Base-by-base conservation (phyloP, 495 filamentous ascomycete genomes). In the Podospora tetraspora region DNA sequence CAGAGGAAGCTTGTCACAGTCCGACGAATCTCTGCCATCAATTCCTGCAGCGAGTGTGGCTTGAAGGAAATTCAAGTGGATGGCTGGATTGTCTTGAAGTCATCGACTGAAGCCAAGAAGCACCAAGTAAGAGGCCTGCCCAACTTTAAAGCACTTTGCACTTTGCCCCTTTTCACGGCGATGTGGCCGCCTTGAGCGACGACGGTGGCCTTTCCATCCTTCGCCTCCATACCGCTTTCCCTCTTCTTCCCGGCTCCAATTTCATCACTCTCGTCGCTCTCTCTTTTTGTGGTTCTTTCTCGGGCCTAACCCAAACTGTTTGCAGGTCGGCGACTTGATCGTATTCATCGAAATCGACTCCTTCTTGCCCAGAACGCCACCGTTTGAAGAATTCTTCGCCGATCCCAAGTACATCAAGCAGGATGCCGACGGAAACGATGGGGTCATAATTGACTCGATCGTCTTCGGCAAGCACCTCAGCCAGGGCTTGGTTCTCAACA, bases 271-370 rank as follows among this genome's bases (percentile, higher is more conserved):
- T 43, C 12, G 3, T 13, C 32, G 10, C 34, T 52, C 5, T n/a
- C 37, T 25, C 16, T 7, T n/a, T n/a, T n/a, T 19, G 5, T 5
- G n/a, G 4, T 8, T 19, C 43, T 9, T 8, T n/a, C 43, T n/a
- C 19, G 43, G 43, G 43, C 2, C 43, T 52, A 52, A 52, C 43
- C 16, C 6, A 52, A 52, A 6, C 19, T 19, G 19, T n/a, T n/a
- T n/a, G 43, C 37, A 74, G 66, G 58, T 61, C 1, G 66, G 64
- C 21, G 67, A 72, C n/a, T 27, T 75, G 3, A 72, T 75, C 12
- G 60, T 75, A 19, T 75, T 65, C 24, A 66, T 74, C 58, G 70
- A 75, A 56, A 74, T 75, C 16, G 73, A 75, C 32, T 67, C 58
- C 0, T 70, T 75, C 58, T 30, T 76, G 21, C 74, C 74, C 25